Percentiles rank a stretch among this genome's conserved stretches.
These are phyloP conservation scores for Eimeria acervulina DNA, from an alignment of 169 alveolate genomes.

Conservation along the genomic window DNA sequence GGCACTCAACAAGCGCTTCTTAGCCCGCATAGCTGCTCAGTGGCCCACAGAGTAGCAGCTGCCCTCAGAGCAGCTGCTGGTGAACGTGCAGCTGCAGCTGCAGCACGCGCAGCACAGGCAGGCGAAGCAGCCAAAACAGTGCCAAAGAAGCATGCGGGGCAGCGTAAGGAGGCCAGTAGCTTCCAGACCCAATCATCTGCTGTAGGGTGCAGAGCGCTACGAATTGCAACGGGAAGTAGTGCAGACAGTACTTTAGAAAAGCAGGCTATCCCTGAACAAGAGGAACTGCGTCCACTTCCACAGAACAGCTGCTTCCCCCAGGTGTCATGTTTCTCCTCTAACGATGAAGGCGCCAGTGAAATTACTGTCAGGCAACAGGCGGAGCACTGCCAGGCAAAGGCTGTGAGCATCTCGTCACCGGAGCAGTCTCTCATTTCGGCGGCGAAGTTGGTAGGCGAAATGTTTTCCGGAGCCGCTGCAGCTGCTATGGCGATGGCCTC, in stretches of 20 bases:
- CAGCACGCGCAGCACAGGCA: slow-evolving; percentile 75
- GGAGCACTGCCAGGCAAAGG: not conserved
- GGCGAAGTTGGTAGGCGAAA: slow-evolving; percentile 62
- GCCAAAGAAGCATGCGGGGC: slow-evolving; percentile 5
- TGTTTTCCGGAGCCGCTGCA: slow-evolving; percentile 67
- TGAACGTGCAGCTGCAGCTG: slow-evolving; percentile 78
- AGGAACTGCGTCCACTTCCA: not conserved
- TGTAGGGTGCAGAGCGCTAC: not conserved
- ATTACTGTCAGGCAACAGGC: slow-evolving; percentile 21
- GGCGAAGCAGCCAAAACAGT: slow-evolving; percentile 51
- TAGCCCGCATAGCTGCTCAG: slow-evolving; percentile 76
- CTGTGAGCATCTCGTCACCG: not conserved
- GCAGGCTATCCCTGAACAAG: slow-evolving; percentile 48
- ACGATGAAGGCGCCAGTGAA: slow-evolving; percentile 63
- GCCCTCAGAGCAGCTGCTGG: slow-evolving; percentile 79
- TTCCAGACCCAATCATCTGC: slow-evolving; percentile 5
- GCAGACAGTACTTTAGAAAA: not conserved
- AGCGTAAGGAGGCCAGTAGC: not conserved
- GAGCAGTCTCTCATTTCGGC: slow-evolving; percentile 52
- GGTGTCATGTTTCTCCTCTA: slow-evolving; percentile 51
- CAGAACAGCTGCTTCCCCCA: slow-evolving; percentile 66
- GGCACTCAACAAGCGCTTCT: slow-evolving; percentile 51
- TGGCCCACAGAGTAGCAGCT: slow-evolving; percentile 75
- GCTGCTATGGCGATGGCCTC: slow-evolving; percentile 67
- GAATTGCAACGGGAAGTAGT: not conserved